Base-by-base conservation (phyloP, 176 grass and related monocot species). In the Guadua angustifolia region DNA sequence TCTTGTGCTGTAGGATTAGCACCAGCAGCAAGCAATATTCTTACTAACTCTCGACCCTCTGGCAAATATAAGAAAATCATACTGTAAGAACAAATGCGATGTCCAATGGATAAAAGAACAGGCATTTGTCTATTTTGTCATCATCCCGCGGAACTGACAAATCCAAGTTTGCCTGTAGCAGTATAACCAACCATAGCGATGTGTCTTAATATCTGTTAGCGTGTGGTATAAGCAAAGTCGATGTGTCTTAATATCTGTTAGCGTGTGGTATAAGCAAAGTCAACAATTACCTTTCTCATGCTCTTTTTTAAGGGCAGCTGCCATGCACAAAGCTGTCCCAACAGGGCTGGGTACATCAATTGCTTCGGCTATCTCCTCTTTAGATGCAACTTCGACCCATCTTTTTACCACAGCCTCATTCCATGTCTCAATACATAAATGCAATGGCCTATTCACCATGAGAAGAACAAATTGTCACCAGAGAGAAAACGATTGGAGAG, bases 301-400 rank as follows among this genome's bases (percentile, higher is more conserved):
- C 86, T 95, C 91, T 90, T 94, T 99, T 91, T 95, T 99, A 87
- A 95, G 96, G 84, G 93, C 77, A 79, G 96, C 93, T 80, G 93
- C 96, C 93, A 99, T 95, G 74, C 96, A 99, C 61, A 99, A 92
- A 86, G 93, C 96, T 45, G 96, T 94, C n/a, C 96, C 96, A 62
- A 69, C 75, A 66, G 87, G 80, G 61, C 93, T 80, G 74, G 96
- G 86, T 86, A 99, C 56, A 87, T 99, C 80, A 74, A 99, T 92
- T 57, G 89, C 89, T 81, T 92, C 85, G 44, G 81, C 51, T 79
- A 95, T 91, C 83, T 92, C 93, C 61, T 95, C 96, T 77, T 59
- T 46, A 44, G 91, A 94, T 79, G 89, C 96, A 80, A 99, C 50
- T 64, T 99, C 93, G 33, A 85, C 86, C 96, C 96, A 99, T 90